These are phyloP conservation scores for Gracilaria gracilis DNA, from an alignment of 23 red algal species.

Conservation along the genomic window DNA sequence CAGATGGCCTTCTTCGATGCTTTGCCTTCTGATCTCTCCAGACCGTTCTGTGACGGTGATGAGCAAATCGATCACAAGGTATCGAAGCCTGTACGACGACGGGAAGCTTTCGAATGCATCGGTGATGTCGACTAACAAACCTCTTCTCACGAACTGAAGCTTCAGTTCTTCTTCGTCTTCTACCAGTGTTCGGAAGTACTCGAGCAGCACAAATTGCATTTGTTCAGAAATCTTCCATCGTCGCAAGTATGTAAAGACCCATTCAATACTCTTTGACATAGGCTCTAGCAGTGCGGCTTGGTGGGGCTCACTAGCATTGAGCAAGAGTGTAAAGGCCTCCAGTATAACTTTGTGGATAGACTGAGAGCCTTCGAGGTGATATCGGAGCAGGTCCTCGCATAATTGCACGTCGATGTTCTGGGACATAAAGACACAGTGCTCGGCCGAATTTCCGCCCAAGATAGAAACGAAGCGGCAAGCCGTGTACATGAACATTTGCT, in stretches of 20 bases:
- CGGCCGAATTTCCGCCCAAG: constrained; percentile 1
- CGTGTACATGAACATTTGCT: constrained; percentile 15
- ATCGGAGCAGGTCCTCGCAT: constrained; percentile 23
- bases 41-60: constrained; percentile 20
- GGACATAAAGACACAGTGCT: constrained; percentile 28
- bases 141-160: constrained; percentile 4
- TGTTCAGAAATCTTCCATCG: constrained; percentile 22
- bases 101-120: constrained; percentile 14
- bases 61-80: constrained; percentile 19
- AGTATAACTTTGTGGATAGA: constrained; percentile 16
- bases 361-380: background rate
- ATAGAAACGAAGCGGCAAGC: constrained; percentile 34
- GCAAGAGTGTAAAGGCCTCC: constrained; percentile 5
- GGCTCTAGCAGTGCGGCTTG: constrained; percentile 5
- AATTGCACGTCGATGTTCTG: constrained; percentile 17
- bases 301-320: constrained; percentile 27
- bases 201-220: constrained; percentile 36
- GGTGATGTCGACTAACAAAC: background rate
- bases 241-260: constrained; percentile 21
- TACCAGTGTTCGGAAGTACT: constrained; percentile 24
- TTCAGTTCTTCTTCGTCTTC: constrained; percentile 38
- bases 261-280: background rate
- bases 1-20: constrained; percentile 31
- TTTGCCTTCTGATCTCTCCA: constrained; percentile 34
- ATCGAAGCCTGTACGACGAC: constrained; percentile 11